Conservation (phyloP, 129 eudicot species). For the Kitagawia praeruptora region DNA sequence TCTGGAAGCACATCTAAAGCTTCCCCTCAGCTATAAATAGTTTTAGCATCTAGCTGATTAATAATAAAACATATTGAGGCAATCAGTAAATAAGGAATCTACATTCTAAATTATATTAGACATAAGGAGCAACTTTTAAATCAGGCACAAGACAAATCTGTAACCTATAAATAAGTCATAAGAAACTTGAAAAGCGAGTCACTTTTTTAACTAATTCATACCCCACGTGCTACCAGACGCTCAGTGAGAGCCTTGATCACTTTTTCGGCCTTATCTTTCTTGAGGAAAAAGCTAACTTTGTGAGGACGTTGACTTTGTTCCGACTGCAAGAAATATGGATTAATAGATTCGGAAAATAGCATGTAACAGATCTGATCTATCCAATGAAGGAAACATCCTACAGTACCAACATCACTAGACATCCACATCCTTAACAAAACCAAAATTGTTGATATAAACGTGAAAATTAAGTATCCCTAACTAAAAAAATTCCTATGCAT, state of each 20-base stretch:
- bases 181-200: not conserved
- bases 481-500: not conserved
- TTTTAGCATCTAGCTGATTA: slow-evolving; percentile 23
- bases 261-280: slow-evolving; percentile 16
- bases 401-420: not conserved
- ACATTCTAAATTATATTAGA: not conserved
- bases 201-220: slow-evolving; percentile 9
- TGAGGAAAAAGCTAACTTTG: slow-evolving; percentile 26
- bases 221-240: slow-evolving; percentile 18
- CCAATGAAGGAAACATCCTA: not conserved
- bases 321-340: slow-evolving; percentile 10
- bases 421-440: not conserved
- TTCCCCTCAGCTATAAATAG: slow-evolving; percentile 24
- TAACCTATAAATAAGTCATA: not conserved
- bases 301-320: slow-evolving; percentile 24
- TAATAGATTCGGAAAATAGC: not conserved
- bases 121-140: not conserved
- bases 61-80: not conserved
- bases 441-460: not conserved
- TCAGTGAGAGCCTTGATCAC: slow-evolving; percentile 18
- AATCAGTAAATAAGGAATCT: not conserved
- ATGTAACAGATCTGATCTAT: not conserved
- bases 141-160: not conserved
- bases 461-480: not conserved
- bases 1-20: slow-evolving; percentile 26